Evolutionary conservation across 1,284 basidiomycete genomes (phyloP), one percentile per base, ranked within the genome.

Genomic region (Ceratobasidium sp.): DNA sequence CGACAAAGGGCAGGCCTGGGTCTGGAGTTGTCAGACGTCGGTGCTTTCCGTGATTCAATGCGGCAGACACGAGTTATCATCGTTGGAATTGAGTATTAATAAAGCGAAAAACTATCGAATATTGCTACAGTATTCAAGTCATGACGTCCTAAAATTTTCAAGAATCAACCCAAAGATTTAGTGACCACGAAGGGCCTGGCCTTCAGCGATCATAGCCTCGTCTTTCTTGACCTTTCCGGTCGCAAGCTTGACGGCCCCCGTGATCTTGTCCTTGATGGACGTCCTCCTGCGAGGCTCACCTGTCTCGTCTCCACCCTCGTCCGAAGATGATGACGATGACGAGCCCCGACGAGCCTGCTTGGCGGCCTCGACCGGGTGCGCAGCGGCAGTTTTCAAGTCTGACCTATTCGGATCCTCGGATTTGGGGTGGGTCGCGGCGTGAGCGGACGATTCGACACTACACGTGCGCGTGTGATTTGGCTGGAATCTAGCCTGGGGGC

Each of bases 181-280:
- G 63, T 54, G 63, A 25, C 63, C 63, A 42, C 63, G 63, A 8
- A 51, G 48, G n/a, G 61, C 72, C 18, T 59, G 46, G 1, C 74
- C 75, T 61, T 70, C 72, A 16, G 62, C 59, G 12, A 76, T 64
- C 76, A 76, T 76, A 28, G 73, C 49, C 38, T 75, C 74, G 56
- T 75, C 74, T 46, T 76, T 62, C 61, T 70, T 61, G n/a, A 77
- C 72, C 75, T 78, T 77, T 49, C 76, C 76, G 25, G 73, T 63
- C 28, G 77, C 72, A 33, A 77, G 74, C 77, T 79, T 79, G 46
- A 54, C 59, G 79, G 73, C 74, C 78, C 77, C 9, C 74, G 77
- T 76, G 73, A 81, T 60, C 76, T 79, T 79, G 67, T 73, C 75
- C 73, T 80, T 76, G 64, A 81, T 36, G 16, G 63, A 30, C 28